A percentile compares a stretch with the other conserved stretches of the same genome.
Evolutionary conservation across 768 basidiomycete genomes (phyloP).

Genomic region (Auriscalpium orientale): DNA sequence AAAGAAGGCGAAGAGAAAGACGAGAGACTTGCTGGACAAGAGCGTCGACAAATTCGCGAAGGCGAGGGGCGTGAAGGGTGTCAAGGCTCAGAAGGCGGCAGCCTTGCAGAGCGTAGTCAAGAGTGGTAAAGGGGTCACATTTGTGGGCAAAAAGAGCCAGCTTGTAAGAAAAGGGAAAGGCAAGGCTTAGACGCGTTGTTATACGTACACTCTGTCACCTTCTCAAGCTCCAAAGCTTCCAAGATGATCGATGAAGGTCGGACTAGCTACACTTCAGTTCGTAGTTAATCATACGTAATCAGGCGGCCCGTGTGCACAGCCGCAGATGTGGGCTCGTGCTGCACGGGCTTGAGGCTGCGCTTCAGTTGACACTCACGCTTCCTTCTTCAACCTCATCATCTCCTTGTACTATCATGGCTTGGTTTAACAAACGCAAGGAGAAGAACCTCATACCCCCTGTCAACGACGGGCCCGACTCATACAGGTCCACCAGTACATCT

Average conservation of each 20-base stretch:
- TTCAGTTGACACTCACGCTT: neutral
- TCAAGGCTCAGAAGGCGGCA: slow-evolving; percentile 78
- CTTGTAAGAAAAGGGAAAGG: slow-evolving; percentile 25
- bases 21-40: slow-evolving; percentile 57
- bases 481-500: slow-evolving; percentile 28
- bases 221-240: too few species aligned
- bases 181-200: neutral
- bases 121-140: slow-evolving; percentile 77
- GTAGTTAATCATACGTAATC: too few species aligned
- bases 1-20: slow-evolving; percentile 63
- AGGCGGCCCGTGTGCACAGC: neutral
- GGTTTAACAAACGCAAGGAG: slow-evolving; percentile 58
- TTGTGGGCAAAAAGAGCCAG: slow-evolving; percentile 65
- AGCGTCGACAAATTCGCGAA: slow-evolving; percentile 59
- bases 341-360: neutral
- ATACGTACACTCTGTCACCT: neutral
- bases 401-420: slow-evolving; percentile 42
- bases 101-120: slow-evolving; percentile 80
- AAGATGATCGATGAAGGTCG: too few species aligned
- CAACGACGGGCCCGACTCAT: slow-evolving; percentile 26
- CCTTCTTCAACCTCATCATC: slow-evolving; percentile 1
- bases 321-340: neutral
- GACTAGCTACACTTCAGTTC: too few species aligned
- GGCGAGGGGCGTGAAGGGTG: slow-evolving; percentile 39
- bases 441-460: slow-evolving; percentile 65